phyloP scores from a whole-genome alignment of 2,329 filamentous ascomycete species.

The Ilyonectria robusta region DNA sequence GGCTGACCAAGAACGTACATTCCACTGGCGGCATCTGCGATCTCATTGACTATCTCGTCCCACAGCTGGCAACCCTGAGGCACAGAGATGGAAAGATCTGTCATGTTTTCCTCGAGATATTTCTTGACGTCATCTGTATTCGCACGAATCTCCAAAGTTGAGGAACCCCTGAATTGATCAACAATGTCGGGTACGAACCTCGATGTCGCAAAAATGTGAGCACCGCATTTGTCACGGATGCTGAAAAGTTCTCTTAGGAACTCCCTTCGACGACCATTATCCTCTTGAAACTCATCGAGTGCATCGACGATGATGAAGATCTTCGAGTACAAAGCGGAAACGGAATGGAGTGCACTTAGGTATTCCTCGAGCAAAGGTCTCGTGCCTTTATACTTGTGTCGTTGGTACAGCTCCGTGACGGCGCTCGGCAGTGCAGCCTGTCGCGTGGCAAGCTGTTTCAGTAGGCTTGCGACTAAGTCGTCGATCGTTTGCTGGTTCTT shows the following conservation, averaged over 20 bases:
- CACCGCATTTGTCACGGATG: neutral
- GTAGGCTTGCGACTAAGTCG: constrained; percentile 47
- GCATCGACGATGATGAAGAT: constrained; percentile 43
- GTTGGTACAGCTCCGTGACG: neutral
- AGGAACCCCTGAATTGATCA: neutral
- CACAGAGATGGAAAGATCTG: too few relatives aligned
- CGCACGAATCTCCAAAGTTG: constrained; percentile 34
- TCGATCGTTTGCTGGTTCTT: constrained; percentile 43
- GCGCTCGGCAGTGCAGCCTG: neutral
- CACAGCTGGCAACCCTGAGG: too few relatives aligned
- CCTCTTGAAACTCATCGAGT: constrained; percentile 41
- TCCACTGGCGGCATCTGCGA: too few relatives aligned
- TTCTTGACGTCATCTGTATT: constrained; percentile 23
- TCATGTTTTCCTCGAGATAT: constrained; percentile 15
- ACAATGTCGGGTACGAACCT: constrained; percentile 35
- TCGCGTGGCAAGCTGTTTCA: constrained; percentile 51
- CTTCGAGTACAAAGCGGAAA: neutral
- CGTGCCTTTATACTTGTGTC: neutral
- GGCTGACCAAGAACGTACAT: too few relatives aligned
- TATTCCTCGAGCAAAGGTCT: neutral
- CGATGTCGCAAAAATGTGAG: constrained; percentile 44
- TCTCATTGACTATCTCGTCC: too few relatives aligned
- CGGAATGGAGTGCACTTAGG: too few relatives aligned
- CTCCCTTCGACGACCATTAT: neutral
- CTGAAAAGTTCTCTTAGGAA: constrained; percentile 24